Evolutionary conservation across 2,329 filamentous ascomycete genomes (phyloP), one percentile per base, ranked within the genome.

Genomic region (Ceratocystis lukuohia): DNA sequence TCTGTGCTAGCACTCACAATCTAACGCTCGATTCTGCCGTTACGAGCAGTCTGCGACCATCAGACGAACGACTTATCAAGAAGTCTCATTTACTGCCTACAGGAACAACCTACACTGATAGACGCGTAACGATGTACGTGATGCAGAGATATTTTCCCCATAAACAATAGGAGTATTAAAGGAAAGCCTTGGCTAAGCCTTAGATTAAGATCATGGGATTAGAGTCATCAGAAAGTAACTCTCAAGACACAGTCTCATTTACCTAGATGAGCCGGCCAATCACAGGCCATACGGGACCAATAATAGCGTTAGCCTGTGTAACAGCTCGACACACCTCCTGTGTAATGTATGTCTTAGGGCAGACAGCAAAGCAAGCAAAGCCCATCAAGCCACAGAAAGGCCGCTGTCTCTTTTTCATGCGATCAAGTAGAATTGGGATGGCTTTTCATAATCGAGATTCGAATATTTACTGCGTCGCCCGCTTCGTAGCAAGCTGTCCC

Each of bases 271-370:
- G 56, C 30, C 17, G 28, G 56, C 28, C 56, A 59, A 59, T 59
- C 28, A 59, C 15, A n/a, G n/a, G 25, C 28, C 25, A 28, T 3
- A 28, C 15, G 10, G 25, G 5, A 10, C 28, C 28, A 59, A 59
- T 59, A 59, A 17, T 20, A 59, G 56, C n/a, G 56, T 33, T 20
- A n/a, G 28, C 33, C 25, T 59, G 56, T 59, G 56, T 59, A 59
- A 59, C 56, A 7, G 15, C 15, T n/a, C 28, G 8, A 10, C 15
- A 33, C 30, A 33, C 33, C 4, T 17, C 2, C 22, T 59, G 28
- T 59, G 56, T 37, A 59, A 59, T 30, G 33, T 8, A 5, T 8
- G 56, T 6, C 8, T n/a, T 37, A 2, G 12, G 2, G 28, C 3
- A 33, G 56, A 59, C 56, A 17, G 28, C 28, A 10, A 30, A 30